Conservation (phyloP, 805 yeast species). For the Metschnikowia amazonensis region DNA sequence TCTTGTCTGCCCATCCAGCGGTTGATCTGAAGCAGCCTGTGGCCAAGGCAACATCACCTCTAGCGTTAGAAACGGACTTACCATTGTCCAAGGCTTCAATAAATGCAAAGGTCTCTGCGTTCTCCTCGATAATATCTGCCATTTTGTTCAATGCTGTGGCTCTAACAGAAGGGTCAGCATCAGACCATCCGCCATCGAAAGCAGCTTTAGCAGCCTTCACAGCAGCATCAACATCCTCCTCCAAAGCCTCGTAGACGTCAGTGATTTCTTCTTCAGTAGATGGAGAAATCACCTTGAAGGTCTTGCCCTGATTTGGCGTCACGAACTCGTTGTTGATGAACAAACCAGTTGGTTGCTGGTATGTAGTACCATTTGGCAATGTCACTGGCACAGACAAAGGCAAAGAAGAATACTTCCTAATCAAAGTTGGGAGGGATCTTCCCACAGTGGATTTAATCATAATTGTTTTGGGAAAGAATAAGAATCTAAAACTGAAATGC, state of each 20-base stretch:
- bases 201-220: conserved; percentile 83
- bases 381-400: conserved; percentile 45
- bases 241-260: conserved; percentile 69
- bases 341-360: conserved; percentile 81
- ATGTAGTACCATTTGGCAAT: conserved; percentile 68
- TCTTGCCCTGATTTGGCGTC: conserved; percentile 50
- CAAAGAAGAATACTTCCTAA: conserved; percentile 13
- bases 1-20: conserved; percentile 91
- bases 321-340: conserved; percentile 85
- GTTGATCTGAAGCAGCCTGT: conserved; percentile 72
- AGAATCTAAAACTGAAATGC: background rate
- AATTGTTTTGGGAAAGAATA: background rate
- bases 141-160: conserved; percentile 61
- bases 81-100: conserved; percentile 90
- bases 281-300: conserved; percentile 62
- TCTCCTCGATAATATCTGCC: conserved; percentile 72
- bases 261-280: conserved; percentile 68
- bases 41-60: conserved; percentile 71
- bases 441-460: conserved; percentile 9
- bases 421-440: background rate
- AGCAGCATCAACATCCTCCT: conserved; percentile 78
- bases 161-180: conserved; percentile 63
- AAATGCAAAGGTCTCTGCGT: conserved; percentile 67
- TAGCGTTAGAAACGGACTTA: conserved; percentile 67
- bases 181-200: conserved; percentile 66